Conservation (phyloP, 1,284 basidiomycete species). For the Boletus semigastroideus region DNA sequence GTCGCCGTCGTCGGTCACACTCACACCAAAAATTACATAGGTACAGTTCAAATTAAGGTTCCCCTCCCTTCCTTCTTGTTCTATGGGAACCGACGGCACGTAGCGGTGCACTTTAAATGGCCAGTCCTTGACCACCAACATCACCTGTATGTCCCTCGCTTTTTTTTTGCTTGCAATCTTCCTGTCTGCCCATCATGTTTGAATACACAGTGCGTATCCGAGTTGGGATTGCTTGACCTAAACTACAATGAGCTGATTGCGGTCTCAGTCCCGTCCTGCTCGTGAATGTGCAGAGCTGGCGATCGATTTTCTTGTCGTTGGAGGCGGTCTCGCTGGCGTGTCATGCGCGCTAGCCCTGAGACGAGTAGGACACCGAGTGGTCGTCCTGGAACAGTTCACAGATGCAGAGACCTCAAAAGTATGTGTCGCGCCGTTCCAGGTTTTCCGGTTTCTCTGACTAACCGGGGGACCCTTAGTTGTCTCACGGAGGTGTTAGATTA, state of each 20-base stretch:
- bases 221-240: not conserved
- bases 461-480: slow-evolving; percentile 4
- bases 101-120: slow-evolving; percentile 19
- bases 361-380: slow-evolving; percentile 54
- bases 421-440: slow-evolving; percentile 9
- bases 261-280: slow-evolving; percentile 15
- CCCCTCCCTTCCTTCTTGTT: slow-evolving; percentile 11
- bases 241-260: slow-evolving; percentile 1
- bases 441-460: not conserved
- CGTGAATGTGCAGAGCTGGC: slow-evolving; percentile 22
- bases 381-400: slow-evolving; percentile 49
- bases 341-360: slow-evolving; percentile 53
- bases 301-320: slow-evolving; percentile 50
- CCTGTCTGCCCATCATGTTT: slow-evolving; percentile 13
- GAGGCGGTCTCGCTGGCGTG: slow-evolving; percentile 53
- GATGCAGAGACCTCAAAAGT: slow-evolving; percentile 35
- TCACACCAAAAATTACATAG: not conserved
- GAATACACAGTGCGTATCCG: slow-evolving; percentile 11
- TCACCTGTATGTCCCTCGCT: not conserved
- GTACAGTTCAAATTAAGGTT: slow-evolving; percentile 8
- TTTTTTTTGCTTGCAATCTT: not conserved
- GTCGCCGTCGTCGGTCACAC: not conserved
- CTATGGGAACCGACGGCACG: slow-evolving; percentile 22
- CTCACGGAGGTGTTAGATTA: slow-evolving; percentile 45
- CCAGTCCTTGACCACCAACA: not conserved